Evolutionary conservation across 2,329 filamentous ascomycete genomes (phyloP).

Genomic region (Gnomoniopsis smithogilvyi): DNA sequence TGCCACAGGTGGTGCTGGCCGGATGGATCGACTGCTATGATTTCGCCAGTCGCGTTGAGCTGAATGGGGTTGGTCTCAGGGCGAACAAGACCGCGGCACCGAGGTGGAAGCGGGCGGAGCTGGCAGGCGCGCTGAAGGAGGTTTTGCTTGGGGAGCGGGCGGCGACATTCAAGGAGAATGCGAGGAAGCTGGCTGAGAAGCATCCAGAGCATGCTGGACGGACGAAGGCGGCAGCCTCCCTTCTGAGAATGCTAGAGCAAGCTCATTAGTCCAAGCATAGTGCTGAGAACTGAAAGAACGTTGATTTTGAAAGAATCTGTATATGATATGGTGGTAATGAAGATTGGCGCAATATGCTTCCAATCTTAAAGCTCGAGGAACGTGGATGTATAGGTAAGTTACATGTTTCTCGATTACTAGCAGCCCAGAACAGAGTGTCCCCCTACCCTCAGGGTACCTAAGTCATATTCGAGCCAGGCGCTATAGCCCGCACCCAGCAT

Average conservation of each 20-base stretch:
- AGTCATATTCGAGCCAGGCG: too few species aligned
- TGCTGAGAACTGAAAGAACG: too few species aligned
- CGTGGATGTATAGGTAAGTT: too few species aligned
- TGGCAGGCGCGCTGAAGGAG: conserved; percentile 17
- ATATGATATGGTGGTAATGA: too few species aligned
- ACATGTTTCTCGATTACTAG: too few species aligned
- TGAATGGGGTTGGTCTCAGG: conserved; percentile 37
- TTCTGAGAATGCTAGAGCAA: conserved; percentile 5
- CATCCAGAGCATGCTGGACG: conserved; percentile 12
- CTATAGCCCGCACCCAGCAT: too few species aligned
- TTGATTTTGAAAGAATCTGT: too few species aligned
- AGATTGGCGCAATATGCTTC: too few species aligned
- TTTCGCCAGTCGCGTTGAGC: conserved; percentile 40
- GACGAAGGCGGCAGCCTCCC: conserved; percentile 8
- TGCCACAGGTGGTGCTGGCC: conserved; percentile 43
- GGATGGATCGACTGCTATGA: conserved; percentile 46
- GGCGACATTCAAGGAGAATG: conserved; percentile 10
- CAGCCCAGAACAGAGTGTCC: too few species aligned
- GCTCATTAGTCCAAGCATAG: too few species aligned
- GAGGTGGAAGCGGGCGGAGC: conserved; percentile 17
- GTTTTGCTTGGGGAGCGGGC: conserved; percentile 13
- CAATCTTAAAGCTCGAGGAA: too few species aligned
- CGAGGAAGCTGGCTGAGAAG: conserved; percentile 8
- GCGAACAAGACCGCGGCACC: conserved; percentile 21
- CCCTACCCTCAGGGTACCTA: too few species aligned